Percentiles rank a stretch among this genome's conserved stretches.
These are phyloP conservation scores for Gillenia trifoliata DNA, from an alignment of 306 rosid species.

Conservation along the genomic window DNA sequence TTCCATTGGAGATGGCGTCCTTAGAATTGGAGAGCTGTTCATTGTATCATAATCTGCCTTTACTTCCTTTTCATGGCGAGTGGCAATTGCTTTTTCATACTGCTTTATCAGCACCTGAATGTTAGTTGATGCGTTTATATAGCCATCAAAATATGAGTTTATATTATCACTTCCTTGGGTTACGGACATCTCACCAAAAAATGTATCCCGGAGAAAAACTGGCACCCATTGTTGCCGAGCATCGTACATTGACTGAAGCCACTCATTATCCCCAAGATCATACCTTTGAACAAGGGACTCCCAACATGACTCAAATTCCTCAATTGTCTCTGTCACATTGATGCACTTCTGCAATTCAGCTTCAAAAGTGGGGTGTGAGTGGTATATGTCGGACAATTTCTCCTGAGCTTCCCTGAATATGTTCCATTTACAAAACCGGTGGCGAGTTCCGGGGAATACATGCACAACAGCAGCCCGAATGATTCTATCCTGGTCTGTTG, in stretches of 20 bases:
- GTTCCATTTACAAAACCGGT: slow-evolving; percentile 38
- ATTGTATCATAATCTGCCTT: slow-evolving; percentile 34
- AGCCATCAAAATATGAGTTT: slow-evolving; percentile 27
- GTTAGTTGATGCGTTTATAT: slow-evolving; percentile 28
- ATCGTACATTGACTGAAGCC: slow-evolving; percentile 24
- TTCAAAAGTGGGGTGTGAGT: slow-evolving; percentile 24
- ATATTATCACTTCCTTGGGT: slow-evolving; percentile 22
- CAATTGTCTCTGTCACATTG: slow-evolving; percentile 25
- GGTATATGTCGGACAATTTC: slow-evolving; percentile 28
- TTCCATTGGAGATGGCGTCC: slow-evolving; percentile 42
- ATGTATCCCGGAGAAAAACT: slow-evolving; percentile 20
- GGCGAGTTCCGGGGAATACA: slow-evolving; percentile 26
- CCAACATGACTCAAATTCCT: slow-evolving; percentile 33
- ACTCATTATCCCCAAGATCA: slow-evolving; percentile 23
- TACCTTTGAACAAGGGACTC: slow-evolving; percentile 28
- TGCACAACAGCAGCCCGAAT: slow-evolving; percentile 28
- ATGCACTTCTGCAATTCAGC: slow-evolving; percentile 30
- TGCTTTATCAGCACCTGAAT: slow-evolving; percentile 26
- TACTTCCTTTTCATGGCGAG: slow-evolving; percentile 27
- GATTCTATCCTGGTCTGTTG: slow-evolving; percentile 36
- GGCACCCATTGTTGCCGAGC: slow-evolving; percentile 31
- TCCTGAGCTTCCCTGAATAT: slow-evolving; percentile 33
- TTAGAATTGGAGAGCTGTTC: slow-evolving; percentile 21
- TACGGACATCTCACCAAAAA: slow-evolving; percentile 24
- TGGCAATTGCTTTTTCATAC: slow-evolving; percentile 19